Base-by-base conservation (phyloP, 306 rosid genomes). In the Malus sieversii region DNA sequence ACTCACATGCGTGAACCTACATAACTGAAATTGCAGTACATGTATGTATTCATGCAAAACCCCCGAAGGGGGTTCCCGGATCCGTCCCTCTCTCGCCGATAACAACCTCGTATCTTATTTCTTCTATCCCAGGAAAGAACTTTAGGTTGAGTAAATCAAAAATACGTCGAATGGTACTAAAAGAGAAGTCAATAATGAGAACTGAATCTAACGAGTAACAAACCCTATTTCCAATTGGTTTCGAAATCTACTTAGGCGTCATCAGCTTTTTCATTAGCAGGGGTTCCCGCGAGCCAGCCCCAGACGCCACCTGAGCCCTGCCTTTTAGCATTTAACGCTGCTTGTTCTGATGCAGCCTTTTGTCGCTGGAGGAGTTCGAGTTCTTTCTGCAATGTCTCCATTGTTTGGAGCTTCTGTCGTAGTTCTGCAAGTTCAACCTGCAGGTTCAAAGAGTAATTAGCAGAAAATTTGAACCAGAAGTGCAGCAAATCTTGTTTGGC, bases 231-330 rank as follows among this genome's bases (percentile, higher is more conserved):
- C 20, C 55, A 48, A 63, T 65, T 75, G 67, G 77, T 65, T 53
- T 59, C 48, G 66, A 71, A 46, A 69, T 40, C 61, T 72, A 48
- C 42, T 83, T 88, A 88, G 61, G 77, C 93, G 46, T 91, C 87
- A 42, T 86, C 91, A 4, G 32, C 55, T 13, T 72, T 74, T 35
- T 72, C 82, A 20, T 4, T 14, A 5, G 91, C 71, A 57, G 97
- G 96, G 38, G 84, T 8, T 53, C 97, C 97, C 0, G 97, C 96
- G 27, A 94, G 92, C 98, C 98, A 94, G 73, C 97, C 97, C 98
- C 97, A 94, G 70, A 94, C 83, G 4, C 97, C 91, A 8, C 98
- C 89, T 44, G 98, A 94, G 66, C 89, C 42, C 86, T 90, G 92
- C 75, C 84, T 90, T 84, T 82, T 91, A 70, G 86, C 89, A 66